A percentile compares a stretch with the other conserved stretches of the same genome.
Conservation (phyloP, 1,284 basidiomycete species). For the Moniliophthora roreri region DNA sequence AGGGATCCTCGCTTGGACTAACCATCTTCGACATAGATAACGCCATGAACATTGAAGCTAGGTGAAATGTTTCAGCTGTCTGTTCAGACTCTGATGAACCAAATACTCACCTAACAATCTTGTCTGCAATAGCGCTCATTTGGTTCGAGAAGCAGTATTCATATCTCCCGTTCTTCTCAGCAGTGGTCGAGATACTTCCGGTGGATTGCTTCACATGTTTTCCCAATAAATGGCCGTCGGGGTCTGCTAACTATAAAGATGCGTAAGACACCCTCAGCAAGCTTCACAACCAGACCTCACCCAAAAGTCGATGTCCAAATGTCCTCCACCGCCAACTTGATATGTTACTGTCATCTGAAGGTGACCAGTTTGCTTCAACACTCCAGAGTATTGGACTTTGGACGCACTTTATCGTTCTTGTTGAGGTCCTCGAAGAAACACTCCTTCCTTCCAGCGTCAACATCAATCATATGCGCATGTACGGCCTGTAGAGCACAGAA, state of each 20-base stretch:
- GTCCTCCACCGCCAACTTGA: conserved; percentile 96
- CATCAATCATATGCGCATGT: conserved; percentile 68
- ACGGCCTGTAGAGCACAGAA: conserved; percentile 42
- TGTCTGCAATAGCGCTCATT: conserved; percentile 94
- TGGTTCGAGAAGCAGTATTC: conserved; percentile 99
- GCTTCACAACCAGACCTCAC: conserved; percentile 41
- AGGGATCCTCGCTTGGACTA: conserved; percentile 39
- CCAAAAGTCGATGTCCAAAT: conserved; percentile 96
- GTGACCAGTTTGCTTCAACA: neutral
- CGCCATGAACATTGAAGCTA: conserved; percentile 98
- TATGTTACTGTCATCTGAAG: conserved; percentile 97
- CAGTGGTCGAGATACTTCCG: conserved; percentile 87
- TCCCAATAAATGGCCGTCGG: conserved; percentile 64
- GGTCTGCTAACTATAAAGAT: conserved; percentile 70
- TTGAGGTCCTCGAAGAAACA: conserved; percentile 99
- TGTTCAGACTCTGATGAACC: neutral
- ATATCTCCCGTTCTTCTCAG: conserved; percentile 83
- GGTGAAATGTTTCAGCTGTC: neutral
- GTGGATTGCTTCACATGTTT: conserved; percentile 88
- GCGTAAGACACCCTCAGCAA: conserved; percentile 3
- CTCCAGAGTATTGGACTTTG: neutral
- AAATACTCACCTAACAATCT: conserved; percentile 80
- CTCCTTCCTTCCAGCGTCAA: conserved; percentile 81
- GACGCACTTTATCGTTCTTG: conserved; percentile 83
- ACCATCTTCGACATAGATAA: conserved; percentile 90